Percentiles rank a stretch among this genome's conserved stretches.
Conservation (phyloP, 1,284 basidiomycete genomes). For the Mycena sp. region DNA sequence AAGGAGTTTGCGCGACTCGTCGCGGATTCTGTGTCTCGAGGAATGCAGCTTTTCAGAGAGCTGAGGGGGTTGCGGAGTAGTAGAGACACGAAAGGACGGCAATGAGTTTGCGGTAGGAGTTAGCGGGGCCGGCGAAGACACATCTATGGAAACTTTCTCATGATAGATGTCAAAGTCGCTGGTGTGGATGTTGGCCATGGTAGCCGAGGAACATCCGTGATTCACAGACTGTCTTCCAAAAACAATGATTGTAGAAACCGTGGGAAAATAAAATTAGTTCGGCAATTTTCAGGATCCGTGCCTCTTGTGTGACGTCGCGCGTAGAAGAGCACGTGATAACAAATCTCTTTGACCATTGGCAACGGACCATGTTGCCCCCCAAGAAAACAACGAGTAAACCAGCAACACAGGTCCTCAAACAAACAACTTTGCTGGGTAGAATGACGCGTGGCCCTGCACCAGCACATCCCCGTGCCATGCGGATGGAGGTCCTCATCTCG, state of each 20-base stretch:
- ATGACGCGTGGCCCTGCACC: neutral
- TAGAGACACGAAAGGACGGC: constrained; percentile 10
- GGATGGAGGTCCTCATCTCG: constrained; percentile 14
- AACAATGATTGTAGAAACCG: too few relatives aligned
- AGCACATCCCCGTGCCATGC: constrained; percentile 2
- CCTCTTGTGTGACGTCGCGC: too few relatives aligned
- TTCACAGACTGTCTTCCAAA: too few relatives aligned
- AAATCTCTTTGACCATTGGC: too few relatives aligned
- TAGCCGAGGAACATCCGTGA: too few relatives aligned
- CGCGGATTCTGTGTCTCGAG: constrained; percentile 42
- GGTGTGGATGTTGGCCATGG: constrained; percentile 17
- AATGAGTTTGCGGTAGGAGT: constrained; percentile 10
- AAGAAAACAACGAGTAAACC: neutral
- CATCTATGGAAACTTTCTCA: constrained; percentile 8
- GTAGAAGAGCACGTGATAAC: too few relatives aligned
- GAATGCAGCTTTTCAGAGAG: constrained; percentile 22
- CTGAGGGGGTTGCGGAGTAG: constrained; percentile 8
- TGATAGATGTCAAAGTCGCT: constrained; percentile 3
- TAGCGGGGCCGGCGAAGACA: constrained; percentile 10
- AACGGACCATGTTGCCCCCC: neutral
- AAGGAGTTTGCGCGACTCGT: constrained; percentile 59
- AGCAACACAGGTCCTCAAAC: neutral
- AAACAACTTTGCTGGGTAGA: neutral
- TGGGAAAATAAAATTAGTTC: too few relatives aligned
- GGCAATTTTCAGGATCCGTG: too few relatives aligned